A percentile compares a stretch with the other conserved stretches of the same genome.
These are phyloP conservation scores for Pseudogymnoascus sp. DNA, from an alignment of 2,329 filamentous ascomycete genomes.

Conservation along the genomic window DNA sequence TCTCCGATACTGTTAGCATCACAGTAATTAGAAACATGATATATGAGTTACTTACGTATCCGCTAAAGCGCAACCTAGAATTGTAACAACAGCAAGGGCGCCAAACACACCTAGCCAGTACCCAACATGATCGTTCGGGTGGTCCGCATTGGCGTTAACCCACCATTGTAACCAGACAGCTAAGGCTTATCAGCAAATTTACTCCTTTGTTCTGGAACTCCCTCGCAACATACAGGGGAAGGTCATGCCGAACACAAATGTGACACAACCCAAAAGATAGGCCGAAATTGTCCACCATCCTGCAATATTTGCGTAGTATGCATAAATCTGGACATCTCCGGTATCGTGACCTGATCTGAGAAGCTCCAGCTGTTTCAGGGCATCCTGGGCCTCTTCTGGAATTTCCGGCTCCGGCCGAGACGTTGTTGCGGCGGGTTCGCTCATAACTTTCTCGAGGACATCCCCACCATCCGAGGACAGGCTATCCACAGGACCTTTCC, in stretches of 20 bases:
- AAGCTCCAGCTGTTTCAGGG: neutral
- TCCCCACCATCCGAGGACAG: neutral
- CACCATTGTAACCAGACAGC: constrained; percentile 27
- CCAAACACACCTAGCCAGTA: constrained; percentile 19
- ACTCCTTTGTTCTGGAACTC: neutral
- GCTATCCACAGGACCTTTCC: neutral
- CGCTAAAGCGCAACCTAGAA: neutral
- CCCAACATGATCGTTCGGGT: constrained; percentile 13
- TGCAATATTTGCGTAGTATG: constrained; percentile 16
- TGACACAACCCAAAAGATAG: constrained; percentile 17
- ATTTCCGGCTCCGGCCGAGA: neutral
- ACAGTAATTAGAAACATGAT: neutral
- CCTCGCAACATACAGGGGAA: constrained; percentile 15
- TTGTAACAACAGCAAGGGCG: neutral
- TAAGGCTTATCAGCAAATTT: constrained; percentile 1
- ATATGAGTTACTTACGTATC: neutral
- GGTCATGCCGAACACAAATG: constrained; percentile 18
- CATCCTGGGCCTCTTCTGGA: neutral
- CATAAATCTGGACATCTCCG: constrained; percentile 15
- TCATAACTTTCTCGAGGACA: neutral
- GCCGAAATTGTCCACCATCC: constrained; percentile 13
- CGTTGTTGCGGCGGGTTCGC: neutral
- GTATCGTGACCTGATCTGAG: constrained; percentile 4
- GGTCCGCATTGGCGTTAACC: constrained; percentile 19
- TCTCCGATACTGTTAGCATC: neutral